Evolutionary conservation across 2,329 filamentous ascomycete species (phyloP).

Genomic region (Graphiopsis chlorocephala): DNA sequence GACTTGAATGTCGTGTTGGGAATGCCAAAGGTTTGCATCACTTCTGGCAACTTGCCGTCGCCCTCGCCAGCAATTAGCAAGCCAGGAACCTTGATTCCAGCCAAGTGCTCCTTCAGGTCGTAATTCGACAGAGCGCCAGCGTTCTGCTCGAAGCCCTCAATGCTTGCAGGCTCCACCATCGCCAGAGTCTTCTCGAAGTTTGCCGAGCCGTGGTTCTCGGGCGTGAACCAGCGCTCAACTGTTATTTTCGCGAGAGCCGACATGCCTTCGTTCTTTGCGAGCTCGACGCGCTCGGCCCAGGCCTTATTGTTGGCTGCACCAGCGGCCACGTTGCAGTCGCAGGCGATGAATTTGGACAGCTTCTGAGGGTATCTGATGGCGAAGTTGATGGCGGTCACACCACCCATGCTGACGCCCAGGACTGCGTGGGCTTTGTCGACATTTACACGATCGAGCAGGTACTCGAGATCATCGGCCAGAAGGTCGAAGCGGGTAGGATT

Average conservation of each 20-base stretch:
- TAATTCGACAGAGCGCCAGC: slow-evolving; percentile 72
- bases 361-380: slow-evolving; percentile 63
- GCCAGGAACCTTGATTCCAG: slow-evolving; percentile 55
- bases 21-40: slow-evolving; percentile 66
- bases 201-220: slow-evolving; percentile 58
- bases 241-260: slow-evolving; percentile 65
- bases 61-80: slow-evolving; percentile 69
- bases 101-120: slow-evolving; percentile 60
- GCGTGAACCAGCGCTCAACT: slow-evolving; percentile 71
- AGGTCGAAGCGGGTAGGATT: slow-evolving; percentile 57
- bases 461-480: slow-evolving; percentile 65
- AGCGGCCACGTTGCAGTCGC: slow-evolving; percentile 73
- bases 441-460: slow-evolving; percentile 66
- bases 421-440: slow-evolving; percentile 65
- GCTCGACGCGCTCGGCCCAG: slow-evolving; percentile 72
- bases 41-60: slow-evolving; percentile 73
- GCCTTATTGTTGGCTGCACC: slow-evolving; percentile 72
- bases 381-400: slow-evolving; percentile 72
- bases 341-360: slow-evolving; percentile 63
- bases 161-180: slow-evolving; percentile 67
- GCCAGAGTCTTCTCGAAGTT: slow-evolving; percentile 59
- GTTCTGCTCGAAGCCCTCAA: slow-evolving; percentile 66
- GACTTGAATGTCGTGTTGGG: slow-evolving; percentile 59
- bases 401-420: slow-evolving; percentile 77
- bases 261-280: slow-evolving; percentile 47